Evolutionary conservation across 768 basidiomycete species (phyloP), one percentile per base, ranked within the genome.

Genomic region (Rhizopogon salebrosus): DNA sequence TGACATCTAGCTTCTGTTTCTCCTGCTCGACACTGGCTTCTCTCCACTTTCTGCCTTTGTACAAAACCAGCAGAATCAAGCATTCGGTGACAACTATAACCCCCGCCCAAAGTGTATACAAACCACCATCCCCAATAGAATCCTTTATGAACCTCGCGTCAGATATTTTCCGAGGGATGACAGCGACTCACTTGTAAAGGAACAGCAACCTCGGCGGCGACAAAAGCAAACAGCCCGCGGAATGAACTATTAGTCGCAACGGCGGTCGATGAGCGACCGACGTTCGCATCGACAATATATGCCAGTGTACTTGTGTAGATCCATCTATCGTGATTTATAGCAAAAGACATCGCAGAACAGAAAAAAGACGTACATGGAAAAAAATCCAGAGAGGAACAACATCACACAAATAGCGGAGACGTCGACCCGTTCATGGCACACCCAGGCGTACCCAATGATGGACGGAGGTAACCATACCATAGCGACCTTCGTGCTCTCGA

Each of bases 231-330:
- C 1, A 76, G 14, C 0, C 92, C 90, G 26, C 93, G 80, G 66
- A 89, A 86, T 20, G 79, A 79, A 43, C 84, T 84, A 65, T 95
- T 95, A 34, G 78, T 70, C 0, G 92, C 90, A 6, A 83, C 80
- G 0, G 89, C 91, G 2, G 82, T 83, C 0, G 89, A 86, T 0
- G 89, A 89, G 14, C 84, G 79, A 6, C 93, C 93, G 2, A 76
- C 74, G 60, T 95, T 97, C 8, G 91, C 83, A 62, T 97, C 92
- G 3, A 94, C 91, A 31, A 95, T 80, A 63, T 93, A 95, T 0
- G 92, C 86, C 29, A 97, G 71, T 0, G 87, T 85, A 39, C 82
- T 84, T 0, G 84, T 70, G 64, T 89, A 88, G 46, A 84, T 81
- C 67, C 75, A 75, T 63, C 79, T 82, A 13, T 4, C n/a, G 35